Percentiles rank a stretch among this genome's conserved stretches.
Conservation (phyloP, 192 early-diverging fungal genomes). For the Phlyctochytrium bullatum region DNA sequence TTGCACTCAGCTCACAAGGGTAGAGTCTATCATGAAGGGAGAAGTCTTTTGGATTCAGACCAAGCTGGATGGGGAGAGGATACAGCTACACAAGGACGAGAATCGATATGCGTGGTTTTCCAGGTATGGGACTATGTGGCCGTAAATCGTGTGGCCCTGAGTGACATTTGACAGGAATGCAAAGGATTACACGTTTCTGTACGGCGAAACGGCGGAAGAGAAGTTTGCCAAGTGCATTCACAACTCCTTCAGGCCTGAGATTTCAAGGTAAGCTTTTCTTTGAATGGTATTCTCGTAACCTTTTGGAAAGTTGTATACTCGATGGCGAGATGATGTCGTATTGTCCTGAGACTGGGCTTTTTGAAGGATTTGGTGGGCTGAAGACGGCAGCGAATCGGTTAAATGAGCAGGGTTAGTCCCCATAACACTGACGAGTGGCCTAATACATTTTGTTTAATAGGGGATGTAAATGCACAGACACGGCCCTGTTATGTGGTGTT, state of each 20-base stretch:
- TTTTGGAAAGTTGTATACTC: constrained; percentile 58
- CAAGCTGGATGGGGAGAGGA: constrained; percentile 80
- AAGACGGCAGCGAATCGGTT: constrained; percentile 63
- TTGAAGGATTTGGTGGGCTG: constrained; percentile 69
- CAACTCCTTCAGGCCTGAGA: constrained; percentile 44
- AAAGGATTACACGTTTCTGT: constrained; percentile 68
- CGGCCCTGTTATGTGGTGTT: constrained; percentile 63
- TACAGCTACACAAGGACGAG: constrained; percentile 66
- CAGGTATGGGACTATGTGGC: constrained; percentile 17
- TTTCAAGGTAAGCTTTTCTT: constrained; percentile 33
- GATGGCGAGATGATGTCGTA: constrained; percentile 82
- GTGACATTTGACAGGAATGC: constrained; percentile 48
- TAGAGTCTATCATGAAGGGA: constrained; percentile 45
- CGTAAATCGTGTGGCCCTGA: constrained; percentile 11
- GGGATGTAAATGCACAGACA: constrained; percentile 21
- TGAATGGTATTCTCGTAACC: background rate
- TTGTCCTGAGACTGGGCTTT: constrained; percentile 57
- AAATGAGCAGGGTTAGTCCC: constrained; percentile 11
- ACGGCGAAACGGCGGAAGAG: constrained; percentile 54
- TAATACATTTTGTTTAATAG: too few species aligned
- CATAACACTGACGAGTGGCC: too few species aligned
- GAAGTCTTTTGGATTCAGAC: constrained; percentile 72
- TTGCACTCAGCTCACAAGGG: constrained; percentile 43
- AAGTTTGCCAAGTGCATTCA: constrained; percentile 60
- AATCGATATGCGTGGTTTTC: constrained; percentile 54